Conservation (phyloP, 805 yeast species). For the Isabelozyma pseudorhagii region DNA sequence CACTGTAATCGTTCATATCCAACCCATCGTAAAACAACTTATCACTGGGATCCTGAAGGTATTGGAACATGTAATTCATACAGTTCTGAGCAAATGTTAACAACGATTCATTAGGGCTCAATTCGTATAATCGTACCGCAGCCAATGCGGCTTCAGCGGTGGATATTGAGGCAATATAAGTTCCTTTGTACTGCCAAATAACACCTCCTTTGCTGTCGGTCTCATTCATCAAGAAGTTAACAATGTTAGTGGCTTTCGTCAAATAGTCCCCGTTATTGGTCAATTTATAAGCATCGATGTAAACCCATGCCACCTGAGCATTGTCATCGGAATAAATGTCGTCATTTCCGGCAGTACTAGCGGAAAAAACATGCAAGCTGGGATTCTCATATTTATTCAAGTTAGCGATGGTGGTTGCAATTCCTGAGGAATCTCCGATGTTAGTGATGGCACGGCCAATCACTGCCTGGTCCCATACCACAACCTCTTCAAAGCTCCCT, state of each 20-base stretch:
- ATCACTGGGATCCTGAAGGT: constrained; percentile 16
- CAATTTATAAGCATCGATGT: constrained; percentile 10
- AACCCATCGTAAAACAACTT: constrained; percentile 18
- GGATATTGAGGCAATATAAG: constrained; percentile 17
- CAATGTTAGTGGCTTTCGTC: constrained; percentile 7
- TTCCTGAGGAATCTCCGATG: constrained; percentile 8
- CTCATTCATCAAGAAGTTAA: constrained; percentile 9
- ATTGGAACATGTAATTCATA: constrained; percentile 11
- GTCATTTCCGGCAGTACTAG: constrained; percentile 3
- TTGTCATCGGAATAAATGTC: constrained; percentile 20
- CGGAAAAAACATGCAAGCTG: constrained; percentile 18
- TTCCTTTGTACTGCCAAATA: constrained; percentile 10
- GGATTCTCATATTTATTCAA: constrained; percentile 15
- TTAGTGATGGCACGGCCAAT: constrained; percentile 16
- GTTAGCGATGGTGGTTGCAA: constrained; percentile 8
- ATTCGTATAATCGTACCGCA: constrained; percentile 8
- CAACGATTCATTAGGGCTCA: constrained; percentile 5
- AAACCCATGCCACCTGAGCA: constrained; percentile 16
- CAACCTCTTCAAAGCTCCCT: constrained; percentile 9
- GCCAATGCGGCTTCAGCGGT: constrained; percentile 17
- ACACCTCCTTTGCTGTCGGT: constrained; percentile 15
- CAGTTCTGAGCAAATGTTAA: constrained; percentile 13
- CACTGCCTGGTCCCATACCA: constrained; percentile 27
- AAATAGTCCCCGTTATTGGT: constrained; percentile 8
- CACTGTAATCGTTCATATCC: constrained; percentile 6